phyloP scores from a whole-genome alignment of 139 green algal species.

The Chlorella sp. region DNA sequence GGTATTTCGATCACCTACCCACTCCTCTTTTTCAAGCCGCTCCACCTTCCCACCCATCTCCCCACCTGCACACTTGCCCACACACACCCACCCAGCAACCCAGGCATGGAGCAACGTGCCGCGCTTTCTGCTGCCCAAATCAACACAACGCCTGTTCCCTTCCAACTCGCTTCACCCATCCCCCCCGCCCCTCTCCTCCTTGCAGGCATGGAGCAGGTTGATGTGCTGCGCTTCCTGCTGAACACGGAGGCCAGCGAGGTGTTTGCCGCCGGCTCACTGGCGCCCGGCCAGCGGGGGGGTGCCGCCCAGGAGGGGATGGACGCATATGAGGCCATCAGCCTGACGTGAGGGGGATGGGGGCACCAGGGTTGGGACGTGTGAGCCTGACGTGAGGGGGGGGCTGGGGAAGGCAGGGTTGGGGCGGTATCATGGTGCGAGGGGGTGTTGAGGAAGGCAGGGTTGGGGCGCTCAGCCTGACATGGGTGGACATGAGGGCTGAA shows the following conservation, averaged over 20 bases:
- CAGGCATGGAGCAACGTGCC: too few relatives aligned
- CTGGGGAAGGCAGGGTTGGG: not conserved
- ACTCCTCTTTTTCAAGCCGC: too few relatives aligned
- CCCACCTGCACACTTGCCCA: too few relatives aligned
- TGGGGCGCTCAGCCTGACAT: not conserved
- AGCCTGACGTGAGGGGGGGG: not conserved
- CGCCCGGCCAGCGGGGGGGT: not conserved
- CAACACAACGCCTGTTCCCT: too few relatives aligned
- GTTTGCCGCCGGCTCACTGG: not conserved
- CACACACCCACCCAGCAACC: too few relatives aligned
- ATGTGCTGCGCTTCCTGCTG: not conserved
- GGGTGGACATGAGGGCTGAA: not conserved
- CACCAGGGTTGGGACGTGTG: not conserved
- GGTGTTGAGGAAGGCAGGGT: not conserved
- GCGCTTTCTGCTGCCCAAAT: too few relatives aligned
- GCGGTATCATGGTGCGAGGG: not conserved
- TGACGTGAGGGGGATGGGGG: not conserved
- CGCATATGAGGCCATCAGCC: not conserved
- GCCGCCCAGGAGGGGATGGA: not conserved
- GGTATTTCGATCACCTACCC: too few relatives aligned
- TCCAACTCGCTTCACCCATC: not conserved
- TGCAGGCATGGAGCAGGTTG: conserved; percentile 22
- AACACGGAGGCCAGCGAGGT: not conserved
- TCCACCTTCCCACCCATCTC: too few relatives aligned
- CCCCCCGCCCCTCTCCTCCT: not conserved